Percentiles rank a stretch among this genome's conserved stretches.
Conservation (phyloP, 768 basidiomycete species). For the Pisolithus tinctorius region DNA sequence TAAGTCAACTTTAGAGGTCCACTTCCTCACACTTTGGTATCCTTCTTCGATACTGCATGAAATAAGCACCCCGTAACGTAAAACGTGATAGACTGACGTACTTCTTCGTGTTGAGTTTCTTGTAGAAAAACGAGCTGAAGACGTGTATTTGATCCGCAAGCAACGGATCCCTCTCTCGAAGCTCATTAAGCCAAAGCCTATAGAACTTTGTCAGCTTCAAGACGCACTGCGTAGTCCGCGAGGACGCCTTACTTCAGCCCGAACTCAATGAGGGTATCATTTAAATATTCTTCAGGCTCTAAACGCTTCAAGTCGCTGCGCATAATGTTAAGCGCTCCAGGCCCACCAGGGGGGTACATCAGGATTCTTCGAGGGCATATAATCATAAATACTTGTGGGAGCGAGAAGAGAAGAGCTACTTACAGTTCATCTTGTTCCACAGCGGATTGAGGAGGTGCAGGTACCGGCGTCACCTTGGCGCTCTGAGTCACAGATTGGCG, state of each 20-base stretch:
- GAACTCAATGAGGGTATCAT: constrained; percentile 95
- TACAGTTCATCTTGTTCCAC: constrained; percentile 63
- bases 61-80: constrained; percentile 9
- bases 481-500: constrained; percentile 26
- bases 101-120: constrained; percentile 73
- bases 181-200: constrained; percentile 64
- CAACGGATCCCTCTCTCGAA: constrained; percentile 48
- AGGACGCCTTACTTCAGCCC: constrained; percentile 70
- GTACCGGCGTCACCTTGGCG: constrained; percentile 10
- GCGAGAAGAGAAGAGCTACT: constrained; percentile 10
- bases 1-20: constrained; percentile 85
- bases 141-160: constrained; percentile 75
- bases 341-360: constrained; percentile 62
- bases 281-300: constrained; percentile 77
- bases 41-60: constrained; percentile 46
- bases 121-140: constrained; percentile 98
- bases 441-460: constrained; percentile 30
- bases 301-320: constrained; percentile 71
- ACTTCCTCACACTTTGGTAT: constrained; percentile 84
- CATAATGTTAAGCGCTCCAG: constrained; percentile 78
- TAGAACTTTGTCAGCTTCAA: constrained; percentile 4
- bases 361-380: constrained; percentile 47
- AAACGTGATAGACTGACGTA: constrained; percentile 22
- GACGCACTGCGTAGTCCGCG: not conserved
- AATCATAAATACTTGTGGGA: constrained; percentile 1